Evolutionary conservation across 768 basidiomycete species (phyloP), one percentile per base, ranked within the genome.

Genomic region (Strobilomyces confusus): DNA sequence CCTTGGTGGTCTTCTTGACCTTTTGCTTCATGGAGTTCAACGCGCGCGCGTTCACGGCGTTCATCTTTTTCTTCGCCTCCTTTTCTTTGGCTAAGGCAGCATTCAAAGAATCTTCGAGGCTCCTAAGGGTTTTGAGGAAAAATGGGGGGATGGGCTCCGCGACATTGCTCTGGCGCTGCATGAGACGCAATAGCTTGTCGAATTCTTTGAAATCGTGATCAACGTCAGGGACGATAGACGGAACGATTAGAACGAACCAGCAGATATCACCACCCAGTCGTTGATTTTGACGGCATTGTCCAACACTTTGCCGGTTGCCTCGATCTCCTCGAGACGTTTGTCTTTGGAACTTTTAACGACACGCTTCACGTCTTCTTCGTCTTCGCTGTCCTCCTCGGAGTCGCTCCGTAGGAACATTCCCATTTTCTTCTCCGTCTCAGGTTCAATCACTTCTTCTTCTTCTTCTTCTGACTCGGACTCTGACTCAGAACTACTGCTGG

Each of bases 11-110:
- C 75, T 95, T 98, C 75, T 89, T 95, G 51, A 98, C 79, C 71
- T 95, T 97, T 73, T 98, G 95, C 74, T 95, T 98, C 86, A 98
- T 89, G n/a, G 89, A 89, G 48, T 92, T 98, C 59, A 98, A 79
- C 2, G 94, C 92, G 64, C 91, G 94, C 37, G 93, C 90, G 63
- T 95, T 95, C 57, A 81, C 87, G 2, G 92, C 89, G 60, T 94
- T 95, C 87, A 95, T 92, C 75, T 97, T 98, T 74, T 98, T 97
- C 74, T 90, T 89, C 11, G 92, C 70, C 55, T 88, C 86, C 70
- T 95, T 95, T 71, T 97, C 94, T 69, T 90, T 90, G 11, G 85
- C 76, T 40, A 90, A 72, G 7, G 92, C 83, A 23, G 71, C 74
- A 59, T 83, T 87, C 61, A 97, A 73, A 11, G 90, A 83, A 22